Conservation (phyloP, 2,329 filamentous ascomycete genomes). For the Fusarium virguliforme region DNA sequence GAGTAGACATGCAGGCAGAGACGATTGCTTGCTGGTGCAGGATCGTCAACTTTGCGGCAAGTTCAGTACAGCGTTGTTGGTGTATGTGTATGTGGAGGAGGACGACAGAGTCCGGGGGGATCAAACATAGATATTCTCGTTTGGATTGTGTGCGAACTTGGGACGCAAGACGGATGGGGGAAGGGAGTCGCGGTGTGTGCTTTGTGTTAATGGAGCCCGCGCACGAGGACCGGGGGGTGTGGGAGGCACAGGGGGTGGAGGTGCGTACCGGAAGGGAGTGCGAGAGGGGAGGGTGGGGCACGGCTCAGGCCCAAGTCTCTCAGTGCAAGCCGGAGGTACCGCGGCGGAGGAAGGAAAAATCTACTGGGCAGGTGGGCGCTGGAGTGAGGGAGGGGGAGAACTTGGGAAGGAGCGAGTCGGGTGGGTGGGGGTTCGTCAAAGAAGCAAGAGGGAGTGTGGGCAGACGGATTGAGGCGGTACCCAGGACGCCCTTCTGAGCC, state of each 20-base stretch:
- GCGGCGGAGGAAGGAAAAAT: slow-evolving; percentile 41
- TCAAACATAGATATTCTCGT: slow-evolving; percentile 52
- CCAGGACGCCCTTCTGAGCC: slow-evolving; percentile 16
- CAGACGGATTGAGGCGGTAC: slow-evolving; percentile 27
- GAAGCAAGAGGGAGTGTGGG: slow-evolving; percentile 25
- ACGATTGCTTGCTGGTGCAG: slow-evolving; percentile 32
- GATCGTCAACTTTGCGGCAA: slow-evolving; percentile 29
- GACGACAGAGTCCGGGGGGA: slow-evolving; percentile 49
- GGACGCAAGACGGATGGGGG: slow-evolving; percentile 50
- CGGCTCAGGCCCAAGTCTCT: slow-evolving; percentile 35
- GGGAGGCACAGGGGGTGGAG: slow-evolving; percentile 17
- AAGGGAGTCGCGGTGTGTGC: slow-evolving; percentile 52
- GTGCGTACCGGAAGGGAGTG: slow-evolving; percentile 33
- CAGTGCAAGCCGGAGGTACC: slow-evolving; percentile 51
- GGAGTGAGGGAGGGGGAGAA: slow-evolving; percentile 20
- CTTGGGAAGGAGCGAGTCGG: slow-evolving; percentile 19
- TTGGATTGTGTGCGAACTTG: slow-evolving; percentile 46
- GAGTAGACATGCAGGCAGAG: slow-evolving; percentile 45
- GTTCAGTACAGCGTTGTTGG: slow-evolving; percentile 34
- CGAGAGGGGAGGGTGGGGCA: background rate
- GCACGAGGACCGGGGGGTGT: slow-evolving; percentile 44
- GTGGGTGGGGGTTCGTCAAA: slow-evolving; percentile 30
- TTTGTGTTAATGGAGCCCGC: slow-evolving; percentile 44
- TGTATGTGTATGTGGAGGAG: slow-evolving; percentile 48
- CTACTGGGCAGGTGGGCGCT: slow-evolving; percentile 34